Conservation (phyloP, 2,329 filamentous ascomycete species). For the Talaromyces sp. region DNA sequence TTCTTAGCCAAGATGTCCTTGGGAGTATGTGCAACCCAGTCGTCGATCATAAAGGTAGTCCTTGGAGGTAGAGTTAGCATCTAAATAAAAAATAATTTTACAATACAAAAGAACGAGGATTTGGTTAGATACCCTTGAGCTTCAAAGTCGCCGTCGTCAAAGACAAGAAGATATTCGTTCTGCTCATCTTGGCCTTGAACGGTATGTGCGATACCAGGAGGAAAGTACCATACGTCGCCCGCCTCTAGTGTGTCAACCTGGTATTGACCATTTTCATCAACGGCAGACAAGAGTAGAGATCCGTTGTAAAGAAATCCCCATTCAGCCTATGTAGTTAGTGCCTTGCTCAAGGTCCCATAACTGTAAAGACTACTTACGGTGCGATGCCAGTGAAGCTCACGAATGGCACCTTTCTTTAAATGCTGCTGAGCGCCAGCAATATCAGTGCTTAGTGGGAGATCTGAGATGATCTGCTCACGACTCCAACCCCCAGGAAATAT, state of each 20-base stretch:
- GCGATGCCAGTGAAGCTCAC: conserved; percentile 62
- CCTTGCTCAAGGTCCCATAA: not conserved
- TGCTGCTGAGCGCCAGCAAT: conserved; percentile 65
- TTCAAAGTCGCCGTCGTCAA: conserved; percentile 63
- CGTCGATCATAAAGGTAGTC: conserved; percentile 66
- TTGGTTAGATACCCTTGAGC: conserved; percentile 45
- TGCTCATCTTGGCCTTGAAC: conserved; percentile 58
- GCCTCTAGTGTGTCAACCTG: conserved; percentile 51
- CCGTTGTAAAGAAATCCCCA: conserved; percentile 61
- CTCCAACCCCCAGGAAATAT: conserved; percentile 61
- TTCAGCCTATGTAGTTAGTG: conserved; percentile 46
- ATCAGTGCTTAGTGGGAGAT: conserved; percentile 59
- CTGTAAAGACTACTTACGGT: conserved; percentile 42
- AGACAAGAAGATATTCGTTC: conserved; percentile 62
- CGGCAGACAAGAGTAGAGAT: conserved; percentile 52
- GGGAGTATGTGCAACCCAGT: conserved; percentile 64
- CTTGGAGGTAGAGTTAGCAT: conserved; percentile 26
- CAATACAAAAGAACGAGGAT: too few relatives aligned
- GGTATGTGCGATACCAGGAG: conserved; percentile 59
- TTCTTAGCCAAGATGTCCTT: conserved; percentile 61
- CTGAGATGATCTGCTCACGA: conserved; percentile 60
- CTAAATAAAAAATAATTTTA: not conserved
- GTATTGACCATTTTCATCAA: conserved; percentile 56
- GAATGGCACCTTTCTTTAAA: conserved; percentile 58
- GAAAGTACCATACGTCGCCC: conserved; percentile 65